These are phyloP conservation scores for Leishmania amazonensis DNA, from an alignment of 208 protist genomes.

Conservation along the genomic window DNA sequence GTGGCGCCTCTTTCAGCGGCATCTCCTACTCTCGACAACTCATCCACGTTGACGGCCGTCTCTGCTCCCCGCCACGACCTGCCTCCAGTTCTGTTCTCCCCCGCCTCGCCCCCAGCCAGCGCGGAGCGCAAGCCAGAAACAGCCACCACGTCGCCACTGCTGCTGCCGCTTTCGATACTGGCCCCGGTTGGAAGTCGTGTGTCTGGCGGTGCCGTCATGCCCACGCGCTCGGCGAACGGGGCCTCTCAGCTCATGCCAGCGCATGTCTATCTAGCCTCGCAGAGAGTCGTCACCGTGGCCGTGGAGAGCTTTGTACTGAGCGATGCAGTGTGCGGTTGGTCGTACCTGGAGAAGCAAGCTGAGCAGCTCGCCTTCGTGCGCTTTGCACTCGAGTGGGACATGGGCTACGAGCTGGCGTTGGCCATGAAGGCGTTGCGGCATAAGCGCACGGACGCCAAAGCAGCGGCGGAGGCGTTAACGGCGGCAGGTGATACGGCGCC, in stretches of 20 bases:
- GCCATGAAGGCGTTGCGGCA: constrained; percentile 55
- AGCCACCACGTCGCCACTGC: constrained; percentile 9
- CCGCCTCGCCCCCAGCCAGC: not conserved
- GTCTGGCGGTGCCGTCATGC: not conserved
- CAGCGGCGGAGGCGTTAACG: not conserved
- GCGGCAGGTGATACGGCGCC: not conserved
- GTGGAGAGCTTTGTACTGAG: constrained; percentile 58
- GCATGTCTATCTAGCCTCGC: constrained; percentile 19
- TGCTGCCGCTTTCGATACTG: constrained; percentile 1
- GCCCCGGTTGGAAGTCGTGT: not conserved
- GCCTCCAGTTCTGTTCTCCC: not conserved
- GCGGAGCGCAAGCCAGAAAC: not conserved
- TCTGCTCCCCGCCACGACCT: not conserved
- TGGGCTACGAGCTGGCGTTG: constrained; percentile 76
- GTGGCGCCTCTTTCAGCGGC: not conserved
- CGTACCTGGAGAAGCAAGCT: constrained; percentile 51
- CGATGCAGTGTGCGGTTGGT: constrained; percentile 51
- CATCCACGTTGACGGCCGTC: not conserved
- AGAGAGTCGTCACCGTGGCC: constrained; percentile 34
- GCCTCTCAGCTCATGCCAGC: constrained; percentile 15
- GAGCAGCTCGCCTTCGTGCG: constrained; percentile 58
- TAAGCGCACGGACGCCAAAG: constrained; percentile 23
- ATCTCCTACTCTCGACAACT: not conserved
- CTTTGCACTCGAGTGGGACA: constrained; percentile 87
- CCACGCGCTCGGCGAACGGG: not conserved